A percentile compares a stretch with the other conserved stretches of the same genome.
phyloP scores from a whole-genome alignment of 2,329 filamentous ascomycete species.

The Paecilomyces fulvus region DNA sequence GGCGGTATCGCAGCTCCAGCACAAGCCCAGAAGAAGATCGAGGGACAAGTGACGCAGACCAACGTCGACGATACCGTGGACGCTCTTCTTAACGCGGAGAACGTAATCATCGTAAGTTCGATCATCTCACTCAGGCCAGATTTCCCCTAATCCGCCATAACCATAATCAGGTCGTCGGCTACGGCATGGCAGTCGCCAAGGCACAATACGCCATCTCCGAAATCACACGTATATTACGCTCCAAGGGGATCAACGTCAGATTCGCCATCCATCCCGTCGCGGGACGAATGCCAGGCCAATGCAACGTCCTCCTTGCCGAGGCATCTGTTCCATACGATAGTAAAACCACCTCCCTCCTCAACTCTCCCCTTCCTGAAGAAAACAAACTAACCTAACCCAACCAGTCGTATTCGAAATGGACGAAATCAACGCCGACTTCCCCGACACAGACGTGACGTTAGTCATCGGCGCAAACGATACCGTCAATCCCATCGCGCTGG shows the following conservation, averaged over 20 bases:
- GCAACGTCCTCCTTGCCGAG: constrained; percentile 82
- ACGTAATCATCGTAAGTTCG: constrained; percentile 65
- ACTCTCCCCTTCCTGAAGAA: no score
- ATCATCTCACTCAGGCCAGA: not conserved
- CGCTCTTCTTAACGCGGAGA: constrained; percentile 65
- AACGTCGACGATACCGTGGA: constrained; percentile 75
- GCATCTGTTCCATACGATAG: constrained; percentile 81
- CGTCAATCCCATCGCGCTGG: constrained; percentile 80
- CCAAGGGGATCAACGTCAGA: constrained; percentile 69
- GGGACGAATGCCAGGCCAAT: constrained; percentile 87
- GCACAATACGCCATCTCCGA: constrained; percentile 85
- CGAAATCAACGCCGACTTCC: constrained; percentile 89
- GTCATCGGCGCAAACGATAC: constrained; percentile 92
- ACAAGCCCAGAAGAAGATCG: constrained; percentile 61
- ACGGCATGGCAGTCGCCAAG: constrained; percentile 91
- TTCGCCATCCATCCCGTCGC: constrained; percentile 89
- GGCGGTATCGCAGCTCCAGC: constrained; percentile 64
- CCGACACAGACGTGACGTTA: constrained; percentile 74
- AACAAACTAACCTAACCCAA: constrained; percentile 9
- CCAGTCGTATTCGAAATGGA: constrained; percentile 82
- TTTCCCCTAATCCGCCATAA: not conserved
- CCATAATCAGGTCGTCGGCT: constrained; percentile 66
- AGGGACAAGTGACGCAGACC: constrained; percentile 70
- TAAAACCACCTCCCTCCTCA: constrained; percentile 14
- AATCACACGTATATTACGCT: constrained; percentile 65